phyloP scores from a whole-genome alignment of 331 rosid genomes.

The Malus hybrid region DNA sequence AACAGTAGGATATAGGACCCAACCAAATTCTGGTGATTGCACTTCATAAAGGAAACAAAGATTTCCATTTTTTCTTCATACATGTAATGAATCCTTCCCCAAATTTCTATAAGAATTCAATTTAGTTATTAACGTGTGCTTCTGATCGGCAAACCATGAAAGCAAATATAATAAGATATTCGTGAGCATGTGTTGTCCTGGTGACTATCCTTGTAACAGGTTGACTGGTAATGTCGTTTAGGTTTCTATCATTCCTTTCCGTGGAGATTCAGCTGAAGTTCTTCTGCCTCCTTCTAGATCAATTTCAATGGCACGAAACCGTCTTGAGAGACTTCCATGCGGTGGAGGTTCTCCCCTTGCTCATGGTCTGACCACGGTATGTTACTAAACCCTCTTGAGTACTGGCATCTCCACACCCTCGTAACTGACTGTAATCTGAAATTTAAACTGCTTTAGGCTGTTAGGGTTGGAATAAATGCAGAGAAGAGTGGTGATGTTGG shows the following conservation, averaged over 20 bases:
- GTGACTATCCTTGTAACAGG: not conserved
- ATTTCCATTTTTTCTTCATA: not conserved
- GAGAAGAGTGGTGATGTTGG: slow-evolving; percentile 99
- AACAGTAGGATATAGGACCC: not conserved
- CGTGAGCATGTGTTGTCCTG: not conserved
- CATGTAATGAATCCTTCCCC: not conserved
- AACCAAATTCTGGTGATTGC: not conserved
- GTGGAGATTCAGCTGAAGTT: slow-evolving; percentile 97
- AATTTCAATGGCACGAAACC: slow-evolving; percentile 96
- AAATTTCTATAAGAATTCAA: not conserved
- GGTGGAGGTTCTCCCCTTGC: slow-evolving; percentile 99
- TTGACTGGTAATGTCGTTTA: slow-evolving; percentile 24
- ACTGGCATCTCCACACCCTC: not conserved
- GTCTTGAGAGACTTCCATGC: slow-evolving; percentile 96
- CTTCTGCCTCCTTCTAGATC: slow-evolving; percentile 99
- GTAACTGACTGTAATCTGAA: slow-evolving; percentile 11
- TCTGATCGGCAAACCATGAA: not conserved
- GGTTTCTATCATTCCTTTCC: slow-evolving; percentile 98
- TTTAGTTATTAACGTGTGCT: not conserved
- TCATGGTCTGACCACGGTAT: slow-evolving; percentile 90
- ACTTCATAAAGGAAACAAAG: not conserved
- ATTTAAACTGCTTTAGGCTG: slow-evolving; percentile 54
- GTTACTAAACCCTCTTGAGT: slow-evolving; percentile 13
- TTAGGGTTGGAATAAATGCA: slow-evolving; percentile 94
- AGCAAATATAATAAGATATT: not conserved